Evolutionary conservation across 306 rosid genomes (phyloP).

Genomic region (Medicago arabica): DNA sequence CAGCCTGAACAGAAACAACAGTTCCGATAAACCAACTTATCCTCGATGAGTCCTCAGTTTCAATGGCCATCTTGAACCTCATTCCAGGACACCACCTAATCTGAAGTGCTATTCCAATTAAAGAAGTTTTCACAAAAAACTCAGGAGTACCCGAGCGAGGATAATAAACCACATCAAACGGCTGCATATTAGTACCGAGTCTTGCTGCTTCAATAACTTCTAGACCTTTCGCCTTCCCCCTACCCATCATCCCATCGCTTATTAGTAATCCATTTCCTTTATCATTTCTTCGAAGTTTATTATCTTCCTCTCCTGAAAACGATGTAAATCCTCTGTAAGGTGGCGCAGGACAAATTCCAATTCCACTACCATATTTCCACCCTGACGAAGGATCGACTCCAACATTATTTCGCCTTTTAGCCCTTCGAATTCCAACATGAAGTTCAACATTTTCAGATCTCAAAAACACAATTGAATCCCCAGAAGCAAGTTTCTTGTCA

Average conservation of each 20-base stretch:
- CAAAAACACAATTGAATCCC: conserved; percentile 83
- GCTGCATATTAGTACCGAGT: conserved; percentile 61
- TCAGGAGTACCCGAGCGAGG: conserved; percentile 86
- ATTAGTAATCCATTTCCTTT: conserved; percentile 46
- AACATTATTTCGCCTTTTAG: conserved; percentile 61
- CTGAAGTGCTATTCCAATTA: conserved; percentile 62
- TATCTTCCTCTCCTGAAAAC: conserved; percentile 58
- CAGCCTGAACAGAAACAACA: conserved; percentile 63
- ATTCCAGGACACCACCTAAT: conserved; percentile 79
- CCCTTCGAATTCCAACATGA: conserved; percentile 76
- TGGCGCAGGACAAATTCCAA: conserved; percentile 42
- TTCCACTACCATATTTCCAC: conserved; percentile 60
- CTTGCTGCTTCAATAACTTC: conserved; percentile 73
- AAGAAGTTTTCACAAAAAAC: conserved; percentile 74
- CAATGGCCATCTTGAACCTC: conserved; percentile 92
- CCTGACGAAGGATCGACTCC: conserved; percentile 58
- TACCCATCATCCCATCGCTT: conserved; percentile 51
- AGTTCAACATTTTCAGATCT: conserved; percentile 76
- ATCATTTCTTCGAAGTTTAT: conserved; percentile 49
- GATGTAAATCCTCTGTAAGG: conserved; percentile 62
- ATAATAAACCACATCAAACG: conserved; percentile 81
- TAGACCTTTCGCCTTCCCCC: conserved; percentile 68
- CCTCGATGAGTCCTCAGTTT: conserved; percentile 80
- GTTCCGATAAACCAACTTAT: conserved; percentile 82
- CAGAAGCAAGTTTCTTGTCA: conserved; percentile 81